Percentiles rank a stretch among this genome's conserved stretches.
phyloP scores from a whole-genome alignment of 2,329 filamentous ascomycete species.

The Penicillium fuscoglaucum region DNA sequence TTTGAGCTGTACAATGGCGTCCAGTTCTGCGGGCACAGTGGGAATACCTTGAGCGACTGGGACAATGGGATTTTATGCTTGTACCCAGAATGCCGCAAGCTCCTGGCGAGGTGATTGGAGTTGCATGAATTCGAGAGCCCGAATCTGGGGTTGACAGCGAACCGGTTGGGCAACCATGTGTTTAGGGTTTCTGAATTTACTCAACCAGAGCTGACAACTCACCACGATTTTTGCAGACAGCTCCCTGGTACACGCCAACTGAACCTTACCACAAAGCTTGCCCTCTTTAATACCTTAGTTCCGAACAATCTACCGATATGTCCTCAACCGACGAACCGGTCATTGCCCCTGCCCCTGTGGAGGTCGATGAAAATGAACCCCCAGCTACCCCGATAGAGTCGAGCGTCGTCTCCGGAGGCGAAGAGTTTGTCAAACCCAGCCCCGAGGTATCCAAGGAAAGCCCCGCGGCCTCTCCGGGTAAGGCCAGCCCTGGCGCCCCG shows the following conservation, averaged over 20 bases:
- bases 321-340: constrained; percentile 38
- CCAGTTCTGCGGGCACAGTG: neutral
- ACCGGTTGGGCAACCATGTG: neutral
- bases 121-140: neutral
- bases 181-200: neutral
- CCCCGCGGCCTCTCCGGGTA: constrained; percentile 33
- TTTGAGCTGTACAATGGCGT: neutral
- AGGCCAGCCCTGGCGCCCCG: constrained; percentile 32
- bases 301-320: constrained; percentile 27
- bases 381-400: constrained; percentile 40
- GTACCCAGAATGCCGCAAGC: neutral
- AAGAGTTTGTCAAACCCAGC: constrained; percentile 36
- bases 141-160: neutral
- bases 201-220: constrained; percentile 2
- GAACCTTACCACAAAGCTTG: neutral
- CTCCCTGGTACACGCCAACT: constrained; percentile 2
- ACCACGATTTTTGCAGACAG: neutral
- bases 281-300: constrained; percentile 3
- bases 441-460: constrained; percentile 41
- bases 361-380: constrained; percentile 32
- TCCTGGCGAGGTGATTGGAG: neutral
- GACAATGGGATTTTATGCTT: neutral
- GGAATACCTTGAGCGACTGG: neutral
- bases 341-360: constrained; percentile 15
- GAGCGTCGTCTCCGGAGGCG: constrained; percentile 34